These are phyloP conservation scores for Xerocomellus amylosporus DNA, from an alignment of 768 basidiomycete genomes.

Conservation along the genomic window DNA sequence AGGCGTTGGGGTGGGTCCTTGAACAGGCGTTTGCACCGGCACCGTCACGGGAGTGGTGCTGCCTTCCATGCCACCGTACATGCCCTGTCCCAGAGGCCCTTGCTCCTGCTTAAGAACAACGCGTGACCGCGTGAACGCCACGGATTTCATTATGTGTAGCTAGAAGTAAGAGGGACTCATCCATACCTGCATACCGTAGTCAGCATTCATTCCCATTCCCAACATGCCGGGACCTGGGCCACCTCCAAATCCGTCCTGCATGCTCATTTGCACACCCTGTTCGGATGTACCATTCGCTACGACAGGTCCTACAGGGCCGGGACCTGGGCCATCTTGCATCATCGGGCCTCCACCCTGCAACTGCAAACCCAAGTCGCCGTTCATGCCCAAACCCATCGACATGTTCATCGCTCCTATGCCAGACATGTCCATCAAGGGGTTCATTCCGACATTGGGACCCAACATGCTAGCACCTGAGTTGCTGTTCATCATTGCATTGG, in stretches of 20 bases:
- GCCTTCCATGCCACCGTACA: conserved; percentile 65
- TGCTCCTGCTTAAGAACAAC: conserved; percentile 47
- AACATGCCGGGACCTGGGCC: conserved; percentile 56
- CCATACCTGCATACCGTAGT: conserved; percentile 74
- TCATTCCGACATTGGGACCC: conserved; percentile 47
- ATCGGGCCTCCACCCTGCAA: conserved; percentile 46
- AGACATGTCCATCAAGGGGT: conserved; percentile 80
- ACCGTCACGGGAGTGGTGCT: conserved; percentile 47
- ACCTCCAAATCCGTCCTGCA: conserved; percentile 41
- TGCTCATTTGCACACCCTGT: conserved; percentile 39
- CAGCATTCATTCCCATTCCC: conserved; percentile 67
- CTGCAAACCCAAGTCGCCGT: conserved; percentile 62
- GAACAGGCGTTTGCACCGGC: conserved; percentile 35
- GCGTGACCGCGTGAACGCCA: conserved; percentile 29
- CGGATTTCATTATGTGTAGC: conserved; percentile 38
- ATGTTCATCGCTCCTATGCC: conserved; percentile 58
- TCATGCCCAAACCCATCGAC: conserved; percentile 57
- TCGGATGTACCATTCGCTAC: conserved; percentile 39
- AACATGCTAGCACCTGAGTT: conserved; percentile 54
- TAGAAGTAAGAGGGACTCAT: conserved; percentile 28
- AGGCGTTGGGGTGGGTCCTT: conserved; percentile 31
- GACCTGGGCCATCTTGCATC: conserved; percentile 51
- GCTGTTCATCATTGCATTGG: conserved; percentile 74
- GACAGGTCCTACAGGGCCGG: conserved; percentile 32
- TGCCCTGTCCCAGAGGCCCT: conserved; percentile 59